These are phyloP conservation scores for Discostella pseudostelligera DNA, from an alignment of 108 stramenopile species.

Conservation along the genomic window DNA sequence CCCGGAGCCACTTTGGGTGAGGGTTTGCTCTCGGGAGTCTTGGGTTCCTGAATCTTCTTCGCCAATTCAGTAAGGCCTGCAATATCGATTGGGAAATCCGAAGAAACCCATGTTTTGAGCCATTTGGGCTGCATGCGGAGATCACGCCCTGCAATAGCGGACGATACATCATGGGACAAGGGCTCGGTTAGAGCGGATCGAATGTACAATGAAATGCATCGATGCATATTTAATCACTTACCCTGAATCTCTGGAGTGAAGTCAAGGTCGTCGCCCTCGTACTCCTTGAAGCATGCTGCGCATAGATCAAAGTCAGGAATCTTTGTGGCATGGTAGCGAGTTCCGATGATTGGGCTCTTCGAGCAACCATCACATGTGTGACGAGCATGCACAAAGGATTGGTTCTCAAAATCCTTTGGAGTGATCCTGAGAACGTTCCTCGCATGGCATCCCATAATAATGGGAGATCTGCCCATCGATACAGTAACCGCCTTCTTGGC, in stretches of 20 bases:
- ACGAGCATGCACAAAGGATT: constrained; percentile 60
- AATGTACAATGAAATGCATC: neutral
- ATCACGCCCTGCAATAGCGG: constrained; percentile 60
- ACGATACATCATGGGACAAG: constrained; percentile 7
- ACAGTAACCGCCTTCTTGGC: constrained; percentile 3
- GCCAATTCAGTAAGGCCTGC: constrained; percentile 2
- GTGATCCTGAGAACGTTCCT: constrained; percentile 1
- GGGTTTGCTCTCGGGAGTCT: too few relatives aligned
- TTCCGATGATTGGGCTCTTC: constrained; percentile 77
- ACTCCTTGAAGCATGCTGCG: constrained; percentile 57
- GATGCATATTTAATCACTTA: constrained; percentile 26
- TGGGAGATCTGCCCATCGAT: constrained; percentile 8
- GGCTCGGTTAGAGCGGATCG: neutral
- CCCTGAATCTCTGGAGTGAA: constrained; percentile 65
- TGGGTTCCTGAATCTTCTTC: constrained; percentile 17
- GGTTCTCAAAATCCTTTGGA: constrained; percentile 13
- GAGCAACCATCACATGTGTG: constrained; percentile 88
- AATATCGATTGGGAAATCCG: neutral
- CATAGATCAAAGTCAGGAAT: constrained; percentile 87
- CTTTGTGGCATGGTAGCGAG: constrained; percentile 76
- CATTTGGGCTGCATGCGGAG: constrained; percentile 69
- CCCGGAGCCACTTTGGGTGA: too few relatives aligned
- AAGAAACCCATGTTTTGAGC: constrained; percentile 35
- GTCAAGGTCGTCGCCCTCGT: constrained; percentile 67
- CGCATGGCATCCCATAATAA: neutral